These are phyloP conservation scores for Globisporangium abappressorium DNA, from an alignment of 352 stramenopile species.

Conservation along the genomic window DNA sequence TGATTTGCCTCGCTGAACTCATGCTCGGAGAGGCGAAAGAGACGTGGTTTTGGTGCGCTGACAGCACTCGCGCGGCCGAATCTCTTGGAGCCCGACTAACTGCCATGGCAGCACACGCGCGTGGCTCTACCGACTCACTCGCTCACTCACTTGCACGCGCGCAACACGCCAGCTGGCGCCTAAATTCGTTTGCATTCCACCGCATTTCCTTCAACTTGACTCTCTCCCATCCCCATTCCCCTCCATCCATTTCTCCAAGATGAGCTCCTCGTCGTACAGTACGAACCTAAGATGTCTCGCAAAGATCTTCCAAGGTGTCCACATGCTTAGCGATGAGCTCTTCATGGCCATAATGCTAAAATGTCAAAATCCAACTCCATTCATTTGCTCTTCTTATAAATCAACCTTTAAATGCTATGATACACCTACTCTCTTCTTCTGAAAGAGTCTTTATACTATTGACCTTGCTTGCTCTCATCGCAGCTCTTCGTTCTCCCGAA, in stretches of 20 bases:
- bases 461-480: neutral
- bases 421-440: neutral
- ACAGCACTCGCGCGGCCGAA: neutral
- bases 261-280: no score
- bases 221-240: neutral
- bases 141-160: neutral
- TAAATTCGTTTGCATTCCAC: neutral
- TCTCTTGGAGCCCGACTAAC: neutral
- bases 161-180: neutral
- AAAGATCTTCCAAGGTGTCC: no score
- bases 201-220: neutral
- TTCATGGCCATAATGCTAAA: no score
- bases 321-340: no score
- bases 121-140: neutral
- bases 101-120: neutral
- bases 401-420: neutral
- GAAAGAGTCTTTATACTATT: no score
- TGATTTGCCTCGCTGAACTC: neutral
- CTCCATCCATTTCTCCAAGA: neutral
- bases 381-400: neutral
- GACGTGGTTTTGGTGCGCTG: neutral
- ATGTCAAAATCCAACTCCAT: no score
- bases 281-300: no score
- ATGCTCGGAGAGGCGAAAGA: neutral
- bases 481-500: conserved; percentile 6